These are phyloP conservation scores for Moesziomyces globuligerus DNA, from an alignment of 1,284 basidiomycete genomes.

Conservation along the genomic window DNA sequence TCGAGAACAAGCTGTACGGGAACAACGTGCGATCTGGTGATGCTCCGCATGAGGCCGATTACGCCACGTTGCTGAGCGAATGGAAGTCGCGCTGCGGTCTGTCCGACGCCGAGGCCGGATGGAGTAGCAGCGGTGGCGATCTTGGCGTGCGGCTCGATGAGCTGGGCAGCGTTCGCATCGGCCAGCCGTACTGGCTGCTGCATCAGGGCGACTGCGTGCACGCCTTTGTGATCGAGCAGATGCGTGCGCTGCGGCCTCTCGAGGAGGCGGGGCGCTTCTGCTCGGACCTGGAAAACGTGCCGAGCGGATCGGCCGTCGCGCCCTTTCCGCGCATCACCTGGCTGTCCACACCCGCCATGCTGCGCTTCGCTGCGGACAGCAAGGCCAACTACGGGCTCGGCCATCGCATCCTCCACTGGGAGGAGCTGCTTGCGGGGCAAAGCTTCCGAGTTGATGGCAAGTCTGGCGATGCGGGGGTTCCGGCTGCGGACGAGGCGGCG, in stretches of 20 bases:
- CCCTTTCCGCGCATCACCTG: constrained; percentile 37
- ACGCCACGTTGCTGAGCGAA: constrained; percentile 16
- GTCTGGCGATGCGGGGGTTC: background rate
- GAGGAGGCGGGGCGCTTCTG: constrained; percentile 10
- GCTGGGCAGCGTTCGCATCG: constrained; percentile 17
- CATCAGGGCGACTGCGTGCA: constrained; percentile 47
- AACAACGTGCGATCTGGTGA: constrained; percentile 21
- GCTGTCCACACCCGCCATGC: constrained; percentile 37
- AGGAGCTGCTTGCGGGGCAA: constrained; percentile 1
- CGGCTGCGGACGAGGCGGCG: background rate
- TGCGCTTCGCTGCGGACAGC: constrained; percentile 33
- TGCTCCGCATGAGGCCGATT: constrained; percentile 17
- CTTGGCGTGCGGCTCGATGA: constrained; percentile 21
- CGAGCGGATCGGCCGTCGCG: background rate
- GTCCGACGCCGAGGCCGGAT: constrained; percentile 1
- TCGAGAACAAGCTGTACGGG: constrained; percentile 36
- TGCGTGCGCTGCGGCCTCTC: constrained; percentile 33
- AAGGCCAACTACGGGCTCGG: constrained; percentile 37
- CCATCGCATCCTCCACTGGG: constrained; percentile 35
- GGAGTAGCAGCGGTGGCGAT: constrained; percentile 16
- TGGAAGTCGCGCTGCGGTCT: constrained; percentile 13
- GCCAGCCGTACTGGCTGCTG: constrained; percentile 45
- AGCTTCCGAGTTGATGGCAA: background rate
- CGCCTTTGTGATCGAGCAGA: constrained; percentile 35
- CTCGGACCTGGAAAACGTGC: constrained; percentile 6